Percentiles rank a stretch among this genome's conserved stretches.
phyloP scores from a whole-genome alignment of 352 stramenopile genomes.

The Phytophthora rubi region DNA sequence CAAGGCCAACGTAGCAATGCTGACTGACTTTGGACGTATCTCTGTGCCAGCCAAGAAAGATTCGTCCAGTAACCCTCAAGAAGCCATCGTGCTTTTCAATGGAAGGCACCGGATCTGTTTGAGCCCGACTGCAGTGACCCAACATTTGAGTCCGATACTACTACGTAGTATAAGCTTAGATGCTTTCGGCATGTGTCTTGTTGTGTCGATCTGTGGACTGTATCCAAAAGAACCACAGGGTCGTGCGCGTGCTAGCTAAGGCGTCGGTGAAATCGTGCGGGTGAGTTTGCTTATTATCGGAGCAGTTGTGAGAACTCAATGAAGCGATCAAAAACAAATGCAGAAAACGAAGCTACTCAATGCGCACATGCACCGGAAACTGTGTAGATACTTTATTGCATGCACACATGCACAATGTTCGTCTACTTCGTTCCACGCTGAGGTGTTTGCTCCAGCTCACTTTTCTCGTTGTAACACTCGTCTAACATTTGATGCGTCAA shows the following conservation, averaged over 20 bases:
- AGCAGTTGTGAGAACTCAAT: constrained; percentile 9
- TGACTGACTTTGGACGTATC: constrained; percentile 37
- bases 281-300: too few species aligned
- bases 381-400: constrained; percentile 3
- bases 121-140: constrained; percentile 18
- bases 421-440: constrained; percentile 1
- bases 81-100: constrained; percentile 26
- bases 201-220: background rate
- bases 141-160: constrained; percentile 29
- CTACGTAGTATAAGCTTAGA: constrained; percentile 16
- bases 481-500: constrained; percentile 66
- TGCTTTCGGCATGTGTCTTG: constrained; percentile 43
- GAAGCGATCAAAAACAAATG: constrained; percentile 22
- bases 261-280: too few species aligned
- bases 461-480: constrained; percentile 45
- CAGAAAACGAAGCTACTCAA: constrained; percentile 14
- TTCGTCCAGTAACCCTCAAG: background rate
- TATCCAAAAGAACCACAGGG: too few species aligned
- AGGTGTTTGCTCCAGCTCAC: background rate
- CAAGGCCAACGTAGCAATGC: constrained; percentile 25
- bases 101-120: constrained; percentile 41
- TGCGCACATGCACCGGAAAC: constrained; percentile 5
- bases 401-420: background rate
- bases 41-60: background rate
- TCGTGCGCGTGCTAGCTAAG: too few species aligned